Evolutionary conservation across 495 filamentous ascomycete genomes (phyloP).

Genomic region (Talaromyces thailandensis): DNA sequence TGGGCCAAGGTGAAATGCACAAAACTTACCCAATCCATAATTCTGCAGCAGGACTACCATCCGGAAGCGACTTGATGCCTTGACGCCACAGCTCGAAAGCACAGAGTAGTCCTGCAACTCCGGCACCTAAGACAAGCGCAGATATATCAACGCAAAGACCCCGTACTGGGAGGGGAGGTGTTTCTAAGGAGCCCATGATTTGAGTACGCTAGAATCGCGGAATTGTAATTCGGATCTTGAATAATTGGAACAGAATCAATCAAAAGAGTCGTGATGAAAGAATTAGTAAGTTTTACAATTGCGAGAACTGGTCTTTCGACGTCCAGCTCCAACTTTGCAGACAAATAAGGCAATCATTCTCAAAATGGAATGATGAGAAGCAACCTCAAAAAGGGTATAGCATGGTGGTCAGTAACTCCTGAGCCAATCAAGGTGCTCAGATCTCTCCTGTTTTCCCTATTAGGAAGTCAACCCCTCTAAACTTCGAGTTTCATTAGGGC

Average conservation of each 20-base stretch:
- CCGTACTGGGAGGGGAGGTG: not conserved
- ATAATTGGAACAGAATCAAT: not conserved
- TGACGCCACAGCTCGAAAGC: slow-evolving; percentile 6
- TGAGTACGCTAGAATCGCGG: not conserved
- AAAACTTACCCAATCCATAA: slow-evolving; percentile 10
- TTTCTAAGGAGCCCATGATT: not conserved
- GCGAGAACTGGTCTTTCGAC: not conserved
- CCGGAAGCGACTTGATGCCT: not conserved
- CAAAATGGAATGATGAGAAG: not conserved
- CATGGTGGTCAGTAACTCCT: not conserved
- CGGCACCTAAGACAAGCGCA: slow-evolving; percentile 9
- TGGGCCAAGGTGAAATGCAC: not conserved
- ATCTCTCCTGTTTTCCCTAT: not conserved
- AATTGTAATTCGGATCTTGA: not conserved
- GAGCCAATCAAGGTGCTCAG: not conserved
- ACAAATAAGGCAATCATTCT: not conserved
- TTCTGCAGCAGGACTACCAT: slow-evolving; percentile 7
- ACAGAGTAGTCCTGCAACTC: slow-evolving; percentile 5
- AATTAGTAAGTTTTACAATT: not conserved
- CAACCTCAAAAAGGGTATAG: not conserved
- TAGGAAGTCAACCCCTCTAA: not conserved
- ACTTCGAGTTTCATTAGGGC: not conserved
- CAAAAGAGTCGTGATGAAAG: not conserved
- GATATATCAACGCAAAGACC: not conserved
- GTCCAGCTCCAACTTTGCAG: not conserved